These are phyloP conservation scores for Cordyceps farinosa DNA, from an alignment of 2,329 filamentous ascomycete species.

Conservation along the genomic window DNA sequence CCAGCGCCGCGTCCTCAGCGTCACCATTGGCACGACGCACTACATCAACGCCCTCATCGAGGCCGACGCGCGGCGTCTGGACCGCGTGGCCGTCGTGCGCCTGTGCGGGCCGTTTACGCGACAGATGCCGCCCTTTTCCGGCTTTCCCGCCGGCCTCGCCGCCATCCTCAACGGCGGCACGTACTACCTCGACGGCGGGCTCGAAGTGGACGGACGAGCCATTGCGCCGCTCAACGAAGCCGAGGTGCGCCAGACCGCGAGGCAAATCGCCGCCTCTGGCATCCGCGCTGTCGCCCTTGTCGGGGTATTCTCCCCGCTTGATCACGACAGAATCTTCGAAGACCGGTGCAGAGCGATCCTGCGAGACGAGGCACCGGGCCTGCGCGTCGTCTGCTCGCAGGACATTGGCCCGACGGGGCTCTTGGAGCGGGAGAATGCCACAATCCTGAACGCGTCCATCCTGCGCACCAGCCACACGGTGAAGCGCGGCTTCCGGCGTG, in stretches of 20 bases:
- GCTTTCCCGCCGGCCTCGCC: conserved; percentile 40
- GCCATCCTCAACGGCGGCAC: conserved; percentile 40
- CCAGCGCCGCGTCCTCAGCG: conserved; percentile 38
- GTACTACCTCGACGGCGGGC: conserved; percentile 42
- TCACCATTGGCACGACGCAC: conserved; percentile 49
- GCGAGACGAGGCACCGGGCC: conserved; percentile 31
- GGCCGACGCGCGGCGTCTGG: conserved; percentile 40
- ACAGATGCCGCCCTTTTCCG: conserved; percentile 43
- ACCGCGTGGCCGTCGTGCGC: conserved; percentile 43
- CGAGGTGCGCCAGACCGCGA: conserved; percentile 34
- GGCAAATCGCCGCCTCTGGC: conserved; percentile 33
- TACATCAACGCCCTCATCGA: conserved; percentile 50
- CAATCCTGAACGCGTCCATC: conserved; percentile 52
- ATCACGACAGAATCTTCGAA: conserved; percentile 40
- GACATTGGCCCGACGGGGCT: conserved; percentile 43
- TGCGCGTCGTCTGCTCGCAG: conserved; percentile 41
- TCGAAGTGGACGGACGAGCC: conserved; percentile 47
- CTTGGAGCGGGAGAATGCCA: conserved; percentile 49
- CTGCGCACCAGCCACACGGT: conserved; percentile 44
- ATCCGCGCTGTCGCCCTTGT: conserved; percentile 40
- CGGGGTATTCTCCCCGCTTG: conserved; percentile 45
- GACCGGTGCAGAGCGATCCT: conserved; percentile 37
- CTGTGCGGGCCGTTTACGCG: conserved; percentile 44
- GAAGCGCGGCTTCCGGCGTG: conserved; percentile 44
- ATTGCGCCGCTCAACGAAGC: conserved; percentile 36